These are phyloP conservation scores for Cercophora newfieldiana DNA, from an alignment of 495 filamentous ascomycete species.

Conservation along the genomic window DNA sequence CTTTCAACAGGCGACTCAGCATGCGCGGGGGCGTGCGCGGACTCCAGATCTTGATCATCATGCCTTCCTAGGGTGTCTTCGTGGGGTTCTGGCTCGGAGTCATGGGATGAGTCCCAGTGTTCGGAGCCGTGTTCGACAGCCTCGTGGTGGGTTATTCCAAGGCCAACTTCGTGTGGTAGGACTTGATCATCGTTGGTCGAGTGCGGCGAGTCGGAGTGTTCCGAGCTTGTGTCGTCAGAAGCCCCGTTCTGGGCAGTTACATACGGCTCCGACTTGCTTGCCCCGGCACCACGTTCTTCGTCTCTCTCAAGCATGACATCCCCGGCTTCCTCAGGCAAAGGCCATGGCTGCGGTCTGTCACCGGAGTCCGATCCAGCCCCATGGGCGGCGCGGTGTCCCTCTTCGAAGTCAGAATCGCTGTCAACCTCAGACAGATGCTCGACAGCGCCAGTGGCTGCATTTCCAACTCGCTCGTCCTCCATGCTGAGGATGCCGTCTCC, in stretches of 20 bases:
- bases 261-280: background rate
- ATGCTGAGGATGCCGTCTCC: background rate
- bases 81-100: background rate
- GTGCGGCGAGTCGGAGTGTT: background rate
- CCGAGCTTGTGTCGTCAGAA: background rate
- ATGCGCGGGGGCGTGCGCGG: background rate
- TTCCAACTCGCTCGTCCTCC: background rate
- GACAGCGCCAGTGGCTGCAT: background rate
- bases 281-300: background rate
- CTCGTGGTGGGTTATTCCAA: background rate
- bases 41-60: background rate
- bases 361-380: background rate
- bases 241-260: background rate
- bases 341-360: background rate
- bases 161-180: background rate
- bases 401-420: background rate
- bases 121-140: background rate
- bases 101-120: background rate
- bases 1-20: background rate
- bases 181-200: background rate
- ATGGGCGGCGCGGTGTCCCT: background rate
- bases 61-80: background rate
- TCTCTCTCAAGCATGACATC: background rate
- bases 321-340: background rate
- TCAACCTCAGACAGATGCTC: background rate